Conservation (phyloP, 257 asterid species). For the Echium plantagineum region DNA sequence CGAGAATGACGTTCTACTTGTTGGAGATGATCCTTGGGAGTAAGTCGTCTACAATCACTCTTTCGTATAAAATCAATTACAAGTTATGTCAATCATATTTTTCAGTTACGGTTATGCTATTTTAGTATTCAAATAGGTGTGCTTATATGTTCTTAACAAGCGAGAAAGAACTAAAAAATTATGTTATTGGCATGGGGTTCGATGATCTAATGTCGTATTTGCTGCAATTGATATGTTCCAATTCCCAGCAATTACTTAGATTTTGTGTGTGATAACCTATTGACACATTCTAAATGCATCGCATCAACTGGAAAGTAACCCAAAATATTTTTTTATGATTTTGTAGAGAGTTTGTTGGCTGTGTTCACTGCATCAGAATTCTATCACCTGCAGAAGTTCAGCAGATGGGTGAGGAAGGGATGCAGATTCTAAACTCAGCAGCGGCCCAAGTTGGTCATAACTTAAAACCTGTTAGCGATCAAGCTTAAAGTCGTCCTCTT, state of each 20-base stretch:
- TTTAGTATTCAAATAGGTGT: background rate
- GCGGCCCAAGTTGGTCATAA: slow-evolving; percentile 29
- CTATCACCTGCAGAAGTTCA: slow-evolving; percentile 86
- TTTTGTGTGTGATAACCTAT: no score
- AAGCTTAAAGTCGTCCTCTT: slow-evolving; percentile 20
- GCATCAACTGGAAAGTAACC: background rate
- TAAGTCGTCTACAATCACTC: slow-evolving; percentile 23
- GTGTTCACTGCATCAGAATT: slow-evolving; percentile 88
- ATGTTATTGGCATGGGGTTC: no score
- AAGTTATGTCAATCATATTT: background rate
- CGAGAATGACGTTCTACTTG: slow-evolving; percentile 78
- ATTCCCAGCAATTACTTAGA: no score
- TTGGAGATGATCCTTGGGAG: slow-evolving; percentile 99
- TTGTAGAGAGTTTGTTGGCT: slow-evolving; percentile 78
- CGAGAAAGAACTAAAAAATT: no score
- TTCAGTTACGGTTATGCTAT: background rate
- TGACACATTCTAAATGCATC: no score
- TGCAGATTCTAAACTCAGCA: slow-evolving; percentile 80
- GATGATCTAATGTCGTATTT: no score
- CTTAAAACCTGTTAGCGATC: slow-evolving; percentile 23
- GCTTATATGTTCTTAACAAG: background rate
- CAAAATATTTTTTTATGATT: background rate
- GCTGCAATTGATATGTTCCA: no score
- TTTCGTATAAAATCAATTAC: background rate
- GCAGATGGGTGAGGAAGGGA: slow-evolving; percentile 99